Evolutionary conservation across 805 yeast genomes (phyloP), one percentile per base, ranked within the genome.

Genomic region (Lachancea dasiensis): DNA sequence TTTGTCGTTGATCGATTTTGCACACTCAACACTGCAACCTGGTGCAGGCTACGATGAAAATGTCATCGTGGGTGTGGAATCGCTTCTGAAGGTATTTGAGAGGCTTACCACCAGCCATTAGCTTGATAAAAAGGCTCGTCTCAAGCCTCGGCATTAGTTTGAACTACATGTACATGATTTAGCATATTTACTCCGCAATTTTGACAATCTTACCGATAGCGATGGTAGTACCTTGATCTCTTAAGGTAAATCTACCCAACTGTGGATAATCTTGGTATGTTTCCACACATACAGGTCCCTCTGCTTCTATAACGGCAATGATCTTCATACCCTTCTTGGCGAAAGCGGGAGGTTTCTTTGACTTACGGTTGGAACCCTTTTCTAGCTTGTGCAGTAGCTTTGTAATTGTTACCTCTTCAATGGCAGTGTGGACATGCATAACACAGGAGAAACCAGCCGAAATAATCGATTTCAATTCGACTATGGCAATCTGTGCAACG

Each of bases 311-410:
- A 30, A 82, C 76, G 23, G 97, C 98, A 61, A 92, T 89, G 52
- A 92, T 77, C 79, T 86, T 90, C 97, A 90, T 90, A 56, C 98
- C 98, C 75, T 86, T 85, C 68, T 90, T 92, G 47, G 97, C 99
- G 64, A 87, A 92, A 36, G 97, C 95, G 44, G 98, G 98, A 23
- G 98, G 85, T 64, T 85, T 87, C 75, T 87, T 92, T 44, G 95
- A 85, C 65, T 79, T 84, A 70, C 96, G 82, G 75, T 90, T 90
- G 41, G 97, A 87, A 47, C 96, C 97, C 71, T 85, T 90, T 65
- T 92, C 95, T 54, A 92, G 72, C 68, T 90, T 87, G 69, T 92
- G 97, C 59, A 87, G 72, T 62, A 92, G 73, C 55, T 79, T 79
- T 36, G 80, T 72, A 59, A 92, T 77, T 18, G 73, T 73, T 37